These are phyloP conservation scores for Punica granatum DNA, from an alignment of 345 rosid genomes.

Conservation along the genomic window DNA sequence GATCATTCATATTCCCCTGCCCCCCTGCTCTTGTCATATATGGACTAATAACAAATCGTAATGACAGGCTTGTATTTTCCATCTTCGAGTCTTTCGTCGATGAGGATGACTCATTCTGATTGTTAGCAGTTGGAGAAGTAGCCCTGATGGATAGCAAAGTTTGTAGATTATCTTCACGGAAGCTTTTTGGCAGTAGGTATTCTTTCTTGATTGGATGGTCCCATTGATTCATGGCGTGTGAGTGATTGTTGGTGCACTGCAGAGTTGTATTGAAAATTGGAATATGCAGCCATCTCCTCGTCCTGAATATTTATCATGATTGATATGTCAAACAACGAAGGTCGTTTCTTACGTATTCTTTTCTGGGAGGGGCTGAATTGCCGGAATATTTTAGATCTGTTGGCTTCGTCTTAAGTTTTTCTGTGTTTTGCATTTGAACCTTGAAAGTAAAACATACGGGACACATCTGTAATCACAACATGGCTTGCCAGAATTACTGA, in stretches of 20 bases:
- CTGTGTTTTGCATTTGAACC: neutral
- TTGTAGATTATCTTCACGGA: neutral
- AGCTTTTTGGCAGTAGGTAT: neutral
- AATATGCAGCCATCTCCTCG: neutral
- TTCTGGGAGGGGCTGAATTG: neutral
- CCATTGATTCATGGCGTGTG: neutral
- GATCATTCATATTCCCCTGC: neutral
- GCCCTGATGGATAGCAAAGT: neutral
- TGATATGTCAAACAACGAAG: neutral
- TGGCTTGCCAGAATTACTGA: neutral
- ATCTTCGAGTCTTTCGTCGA: slow-evolving; percentile 26
- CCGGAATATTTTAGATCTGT: no score
- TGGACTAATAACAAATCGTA: slow-evolving; percentile 6
- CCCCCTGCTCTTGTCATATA: neutral
- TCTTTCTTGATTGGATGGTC: slow-evolving; percentile 1
- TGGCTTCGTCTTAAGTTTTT: neutral
- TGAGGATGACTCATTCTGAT: slow-evolving; percentile 21
- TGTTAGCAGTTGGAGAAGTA: slow-evolving; percentile 1
- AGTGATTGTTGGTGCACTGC: neutral
- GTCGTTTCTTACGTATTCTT: neutral
- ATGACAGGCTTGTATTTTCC: slow-evolving; percentile 38
- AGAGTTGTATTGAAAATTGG: neutral
- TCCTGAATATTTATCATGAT: neutral
- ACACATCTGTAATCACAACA: neutral
- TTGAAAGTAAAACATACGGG: neutral